Conservation (phyloP, 129 eudicot genomes). For the Deinandra increscens region DNA sequence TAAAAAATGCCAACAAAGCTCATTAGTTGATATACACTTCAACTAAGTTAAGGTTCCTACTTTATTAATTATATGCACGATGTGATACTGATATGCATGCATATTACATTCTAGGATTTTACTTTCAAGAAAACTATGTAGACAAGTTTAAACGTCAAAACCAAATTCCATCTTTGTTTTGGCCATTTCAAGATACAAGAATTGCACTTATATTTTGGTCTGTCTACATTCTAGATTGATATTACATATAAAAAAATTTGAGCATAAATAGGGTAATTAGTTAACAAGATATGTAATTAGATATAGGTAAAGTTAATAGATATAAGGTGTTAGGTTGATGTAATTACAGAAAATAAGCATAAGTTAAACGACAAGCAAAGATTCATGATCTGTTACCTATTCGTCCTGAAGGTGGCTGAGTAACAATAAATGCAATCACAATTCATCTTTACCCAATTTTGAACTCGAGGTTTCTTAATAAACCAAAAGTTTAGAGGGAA, state of each 20-base stretch:
- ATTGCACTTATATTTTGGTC: neutral
- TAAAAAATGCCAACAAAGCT: constrained; percentile 1
- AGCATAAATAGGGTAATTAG: neutral
- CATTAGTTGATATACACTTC: neutral
- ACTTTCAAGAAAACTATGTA: neutral
- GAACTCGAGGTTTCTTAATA: too few species aligned
- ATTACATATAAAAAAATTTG: neutral
- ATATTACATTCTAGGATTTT: constrained; percentile 17
- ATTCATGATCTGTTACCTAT: too few species aligned
- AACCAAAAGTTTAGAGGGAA: too few species aligned
- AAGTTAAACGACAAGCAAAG: too few species aligned
- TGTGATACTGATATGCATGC: constrained; percentile 1
- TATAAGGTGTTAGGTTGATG: too few species aligned
- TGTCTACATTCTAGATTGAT: constrained; percentile 4
- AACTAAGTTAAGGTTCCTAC: neutral
- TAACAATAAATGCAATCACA: too few species aligned
- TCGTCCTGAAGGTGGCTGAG: too few species aligned
- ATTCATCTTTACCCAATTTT: too few species aligned
- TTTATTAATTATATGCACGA: constrained; percentile 10
- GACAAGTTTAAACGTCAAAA: constrained; percentile 2
- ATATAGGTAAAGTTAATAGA: too few species aligned
- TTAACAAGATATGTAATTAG: too few species aligned
- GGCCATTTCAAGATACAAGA: neutral
- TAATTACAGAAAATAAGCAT: too few species aligned
- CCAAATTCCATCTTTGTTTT: neutral